Percentiles rank a stretch among this genome's conserved stretches.
Conservation (phyloP, 805 yeast genomes). For the Ogataea siamensis region DNA sequence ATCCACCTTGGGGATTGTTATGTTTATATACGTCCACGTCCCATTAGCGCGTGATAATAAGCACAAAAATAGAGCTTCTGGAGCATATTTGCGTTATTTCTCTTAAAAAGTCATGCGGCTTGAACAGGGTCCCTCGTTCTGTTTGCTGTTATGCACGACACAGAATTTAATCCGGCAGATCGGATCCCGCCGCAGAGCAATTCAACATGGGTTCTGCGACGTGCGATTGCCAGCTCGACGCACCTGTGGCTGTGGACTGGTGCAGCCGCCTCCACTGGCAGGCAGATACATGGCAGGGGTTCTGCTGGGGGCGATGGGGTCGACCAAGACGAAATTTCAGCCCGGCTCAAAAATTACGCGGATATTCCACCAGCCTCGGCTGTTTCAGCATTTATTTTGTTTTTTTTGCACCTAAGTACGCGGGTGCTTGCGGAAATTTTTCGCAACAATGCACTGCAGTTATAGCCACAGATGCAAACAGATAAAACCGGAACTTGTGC, state of each 20-base stretch:
- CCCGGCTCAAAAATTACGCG: slow-evolving; percentile 9
- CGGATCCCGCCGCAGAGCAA: background rate
- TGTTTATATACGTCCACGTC: slow-evolving; percentile 1
- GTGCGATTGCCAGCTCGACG: too few species aligned
- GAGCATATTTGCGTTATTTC: slow-evolving; percentile 15
- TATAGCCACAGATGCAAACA: slow-evolving; percentile 1
- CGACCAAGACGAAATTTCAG: background rate
- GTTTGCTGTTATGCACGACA: background rate
- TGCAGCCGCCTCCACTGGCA: too few species aligned
- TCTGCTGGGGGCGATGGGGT: too few species aligned
- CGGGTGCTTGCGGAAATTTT: slow-evolving; percentile 1
- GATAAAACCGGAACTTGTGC: background rate
- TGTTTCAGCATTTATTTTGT: background rate
- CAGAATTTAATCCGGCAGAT: slow-evolving; percentile 18
- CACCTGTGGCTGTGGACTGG: background rate
- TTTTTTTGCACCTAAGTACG: slow-evolving; percentile 4
- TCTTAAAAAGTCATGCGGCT: slow-evolving; percentile 6
- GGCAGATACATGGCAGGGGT: too few species aligned
- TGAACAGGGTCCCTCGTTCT: slow-evolving; percentile 13
- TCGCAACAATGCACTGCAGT: background rate
- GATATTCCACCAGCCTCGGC: slow-evolving; percentile 2
- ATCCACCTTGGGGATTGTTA: background rate
- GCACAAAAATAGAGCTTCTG: background rate
- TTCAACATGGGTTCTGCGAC: too few species aligned
- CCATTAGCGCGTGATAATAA: slow-evolving; percentile 7